A percentile compares a stretch with the other conserved stretches of the same genome.
Conservation (phyloP, 176 grass and related monocot species). For the Neostapfia colusana region DNA sequence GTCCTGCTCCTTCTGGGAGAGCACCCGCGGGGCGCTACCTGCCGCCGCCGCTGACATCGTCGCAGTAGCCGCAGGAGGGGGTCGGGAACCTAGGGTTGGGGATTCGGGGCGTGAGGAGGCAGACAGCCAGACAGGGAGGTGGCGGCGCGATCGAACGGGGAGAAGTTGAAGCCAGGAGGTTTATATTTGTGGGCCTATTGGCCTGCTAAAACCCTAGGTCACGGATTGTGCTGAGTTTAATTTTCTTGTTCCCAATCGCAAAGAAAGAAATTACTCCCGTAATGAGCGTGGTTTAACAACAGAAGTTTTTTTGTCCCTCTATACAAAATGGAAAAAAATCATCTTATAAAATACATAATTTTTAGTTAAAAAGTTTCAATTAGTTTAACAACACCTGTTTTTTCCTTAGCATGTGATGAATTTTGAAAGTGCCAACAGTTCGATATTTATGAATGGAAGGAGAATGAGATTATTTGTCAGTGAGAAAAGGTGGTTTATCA, state of each 20-base stretch:
- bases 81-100: neutral
- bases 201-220: slow-evolving; percentile 44
- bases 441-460: too few species aligned
- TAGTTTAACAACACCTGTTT: too few species aligned
- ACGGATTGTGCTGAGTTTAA: neutral
- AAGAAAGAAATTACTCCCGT: too few species aligned
- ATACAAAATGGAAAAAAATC: too few species aligned
- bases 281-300: neutral
- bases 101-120: neutral
- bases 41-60: neutral
- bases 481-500: too few species aligned
- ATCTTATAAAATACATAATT: too few species aligned
- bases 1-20: slow-evolving; percentile 40
- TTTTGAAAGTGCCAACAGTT: too few species aligned
- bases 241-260: neutral
- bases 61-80: slow-evolving; percentile 11
- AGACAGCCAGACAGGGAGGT: neutral
- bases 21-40: slow-evolving; percentile 20
- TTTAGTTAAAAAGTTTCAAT: too few species aligned
- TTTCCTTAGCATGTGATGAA: too few species aligned
- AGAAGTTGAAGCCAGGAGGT: neutral
- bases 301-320: neutral
- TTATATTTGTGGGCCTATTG: slow-evolving; percentile 36
- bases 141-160: slow-evolving; percentile 31
- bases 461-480: too few species aligned